These are phyloP conservation scores for Parastagonospora nodorum DNA, from an alignment of 2,329 filamentous ascomycete species.

Conservation along the genomic window DNA sequence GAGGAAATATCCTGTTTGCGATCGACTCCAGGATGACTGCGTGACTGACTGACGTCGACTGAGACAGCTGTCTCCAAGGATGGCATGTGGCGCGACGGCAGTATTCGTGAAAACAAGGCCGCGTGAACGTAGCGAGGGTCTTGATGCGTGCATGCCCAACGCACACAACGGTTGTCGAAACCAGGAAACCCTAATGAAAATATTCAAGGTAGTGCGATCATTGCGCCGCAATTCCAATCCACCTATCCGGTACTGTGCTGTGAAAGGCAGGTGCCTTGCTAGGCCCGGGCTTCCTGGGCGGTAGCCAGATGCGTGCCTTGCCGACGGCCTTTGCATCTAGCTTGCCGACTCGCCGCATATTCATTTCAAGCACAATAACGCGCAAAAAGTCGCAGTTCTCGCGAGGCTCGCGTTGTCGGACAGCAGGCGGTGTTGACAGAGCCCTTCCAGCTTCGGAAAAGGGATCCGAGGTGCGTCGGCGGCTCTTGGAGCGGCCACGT, in stretches of 20 bases:
- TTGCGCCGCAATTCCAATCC: constrained; percentile 37
- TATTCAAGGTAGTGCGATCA: constrained; percentile 12
- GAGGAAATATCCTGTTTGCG: not conserved
- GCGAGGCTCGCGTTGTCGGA: constrained; percentile 64
- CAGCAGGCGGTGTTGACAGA: constrained; percentile 48
- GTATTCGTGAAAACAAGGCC: not conserved
- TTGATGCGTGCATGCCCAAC: constrained; percentile 25
- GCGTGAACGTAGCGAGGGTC: constrained; percentile 11
- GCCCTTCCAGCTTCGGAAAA: constrained; percentile 51
- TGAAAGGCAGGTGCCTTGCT: constrained; percentile 31
- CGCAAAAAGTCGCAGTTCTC: constrained; percentile 69
- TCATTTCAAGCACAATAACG: constrained; percentile 70
- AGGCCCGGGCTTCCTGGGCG: constrained; percentile 55
- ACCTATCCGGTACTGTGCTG: constrained; percentile 41
- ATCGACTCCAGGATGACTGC: not conserved
- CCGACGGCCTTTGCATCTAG: constrained; percentile 61
- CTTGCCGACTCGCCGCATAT: constrained; percentile 68
- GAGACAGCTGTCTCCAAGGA: not conserved
- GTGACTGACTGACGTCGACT: not conserved
- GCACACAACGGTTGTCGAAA: not conserved
- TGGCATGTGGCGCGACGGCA: not conserved
- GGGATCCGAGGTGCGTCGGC: constrained; percentile 40
- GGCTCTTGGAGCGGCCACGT: constrained; percentile 36
- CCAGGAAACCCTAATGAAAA: constrained; percentile 10
- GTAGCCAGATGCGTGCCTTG: constrained; percentile 64